A percentile compares a stretch with the other conserved stretches of the same genome.
Evolutionary conservation across 2,329 filamentous ascomycete genomes (phyloP).

Genomic region (Shiraia sp.): DNA sequence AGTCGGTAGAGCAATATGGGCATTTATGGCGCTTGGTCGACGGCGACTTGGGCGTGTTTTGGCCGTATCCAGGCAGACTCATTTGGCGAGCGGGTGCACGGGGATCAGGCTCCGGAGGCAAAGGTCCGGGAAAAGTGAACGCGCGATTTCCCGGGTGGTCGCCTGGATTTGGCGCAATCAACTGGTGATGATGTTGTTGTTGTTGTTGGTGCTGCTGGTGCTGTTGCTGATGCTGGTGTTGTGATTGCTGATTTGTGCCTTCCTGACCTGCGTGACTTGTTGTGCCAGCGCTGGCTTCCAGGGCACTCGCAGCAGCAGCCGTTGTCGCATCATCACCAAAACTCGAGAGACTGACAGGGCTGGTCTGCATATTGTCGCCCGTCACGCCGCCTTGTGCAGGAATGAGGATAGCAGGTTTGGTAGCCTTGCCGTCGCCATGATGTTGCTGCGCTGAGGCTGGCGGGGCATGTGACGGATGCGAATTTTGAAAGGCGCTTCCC

Average conservation of each 20-base stretch:
- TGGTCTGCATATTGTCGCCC: constrained; percentile 54
- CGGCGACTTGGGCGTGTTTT: constrained; percentile 67
- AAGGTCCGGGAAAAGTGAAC: constrained; percentile 67
- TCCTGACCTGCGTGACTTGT: constrained; percentile 45
- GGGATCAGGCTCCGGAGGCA: constrained; percentile 51
- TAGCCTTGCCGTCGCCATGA: constrained; percentile 53
- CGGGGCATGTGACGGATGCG: constrained; percentile 49
- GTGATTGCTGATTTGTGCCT: too few species aligned
- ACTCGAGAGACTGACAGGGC: constrained; percentile 58
- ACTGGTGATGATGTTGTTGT: constrained; percentile 34
- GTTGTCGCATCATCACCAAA: constrained; percentile 58
- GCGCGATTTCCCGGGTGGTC: constrained; percentile 55
- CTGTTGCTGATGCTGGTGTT: too few species aligned
- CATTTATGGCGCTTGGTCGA: constrained; percentile 92
- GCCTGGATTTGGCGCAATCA: constrained; percentile 41
- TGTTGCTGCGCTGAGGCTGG: constrained; percentile 51
- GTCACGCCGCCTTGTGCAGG: constrained; percentile 47
- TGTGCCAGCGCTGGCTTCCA: constrained; percentile 54
- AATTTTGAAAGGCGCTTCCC: constrained; percentile 48
- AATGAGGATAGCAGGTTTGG: constrained; percentile 53
- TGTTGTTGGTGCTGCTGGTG: constrained; percentile 37
- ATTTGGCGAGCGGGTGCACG: constrained; percentile 60
- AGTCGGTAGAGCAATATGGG: constrained; percentile 93
- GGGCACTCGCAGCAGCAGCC: constrained; percentile 54
- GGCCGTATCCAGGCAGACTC: constrained; percentile 61